Conservation (phyloP, 352 stramenopile genomes). For the Pythium dissimile region DNA sequence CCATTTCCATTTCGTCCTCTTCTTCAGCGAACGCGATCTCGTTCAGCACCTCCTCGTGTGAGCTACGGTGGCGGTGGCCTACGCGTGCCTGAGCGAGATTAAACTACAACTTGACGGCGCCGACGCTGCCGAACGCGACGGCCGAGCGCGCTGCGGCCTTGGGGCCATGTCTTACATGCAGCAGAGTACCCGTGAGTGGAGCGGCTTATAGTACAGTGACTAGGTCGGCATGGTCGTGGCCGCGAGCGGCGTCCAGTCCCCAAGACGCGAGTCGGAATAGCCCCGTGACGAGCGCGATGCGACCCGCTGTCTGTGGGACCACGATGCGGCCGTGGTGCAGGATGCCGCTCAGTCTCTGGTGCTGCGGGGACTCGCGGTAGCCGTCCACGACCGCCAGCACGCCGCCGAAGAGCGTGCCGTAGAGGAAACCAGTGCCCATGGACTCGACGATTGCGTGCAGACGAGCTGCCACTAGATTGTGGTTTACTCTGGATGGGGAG, state of each 20-base stretch:
- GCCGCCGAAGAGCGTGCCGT: constrained; percentile 38
- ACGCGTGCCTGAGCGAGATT: constrained; percentile 30
- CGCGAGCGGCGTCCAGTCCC: constrained; percentile 21
- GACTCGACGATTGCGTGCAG: constrained; percentile 22
- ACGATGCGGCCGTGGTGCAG: constrained; percentile 32
- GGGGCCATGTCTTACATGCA: constrained; percentile 28
- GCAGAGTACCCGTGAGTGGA: constrained; percentile 24
- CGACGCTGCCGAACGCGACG: constrained; percentile 20
- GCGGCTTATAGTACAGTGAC: constrained; percentile 36
- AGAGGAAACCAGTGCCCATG: constrained; percentile 35
- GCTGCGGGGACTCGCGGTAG: constrained; percentile 25
- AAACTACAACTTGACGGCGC: constrained; percentile 27
- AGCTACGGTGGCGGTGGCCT: constrained; percentile 22
- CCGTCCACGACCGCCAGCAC: constrained; percentile 30
- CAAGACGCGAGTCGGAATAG: constrained; percentile 28
- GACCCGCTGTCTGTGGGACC: constrained; percentile 34
- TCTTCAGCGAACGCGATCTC: constrained; percentile 46
- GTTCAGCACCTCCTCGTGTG: constrained; percentile 33
- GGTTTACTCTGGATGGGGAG: too few species aligned
- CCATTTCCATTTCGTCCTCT: constrained; percentile 17
- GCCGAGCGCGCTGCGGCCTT: constrained; percentile 27
- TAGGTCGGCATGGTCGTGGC: constrained; percentile 28
- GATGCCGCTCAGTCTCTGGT: constrained; percentile 28
- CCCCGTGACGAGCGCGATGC: constrained; percentile 39
- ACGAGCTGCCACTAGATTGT: neutral